Conservation (phyloP, 768 basidiomycete species). For the Leucocoprinus sp. region DNA sequence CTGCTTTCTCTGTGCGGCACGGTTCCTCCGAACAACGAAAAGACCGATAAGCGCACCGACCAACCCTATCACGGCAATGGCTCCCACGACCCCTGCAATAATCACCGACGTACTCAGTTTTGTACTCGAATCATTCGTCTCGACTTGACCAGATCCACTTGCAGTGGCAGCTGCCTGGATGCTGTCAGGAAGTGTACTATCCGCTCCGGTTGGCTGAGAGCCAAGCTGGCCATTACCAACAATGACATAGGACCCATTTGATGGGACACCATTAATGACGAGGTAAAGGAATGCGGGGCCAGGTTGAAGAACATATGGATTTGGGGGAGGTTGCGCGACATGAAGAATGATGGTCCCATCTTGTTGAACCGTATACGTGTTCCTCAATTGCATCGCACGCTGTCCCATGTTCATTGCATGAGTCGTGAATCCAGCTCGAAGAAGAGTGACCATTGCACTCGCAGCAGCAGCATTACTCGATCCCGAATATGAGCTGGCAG, state of each 20-base stretch:
- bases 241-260: constrained; percentile 67
- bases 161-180: constrained; percentile 33
- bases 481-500: constrained; percentile 58
- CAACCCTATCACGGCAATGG: constrained; percentile 12
- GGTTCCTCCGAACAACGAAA: constrained; percentile 11
- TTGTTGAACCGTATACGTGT: constrained; percentile 72
- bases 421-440: constrained; percentile 81
- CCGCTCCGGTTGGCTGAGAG: constrained; percentile 46
- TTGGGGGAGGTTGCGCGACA: constrained; percentile 76
- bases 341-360: constrained; percentile 81
- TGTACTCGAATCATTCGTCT: background rate
- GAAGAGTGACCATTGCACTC: constrained; percentile 66
- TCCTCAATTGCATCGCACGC: constrained; percentile 73
- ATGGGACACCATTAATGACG: constrained; percentile 77
- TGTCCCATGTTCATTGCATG: constrained; percentile 90
- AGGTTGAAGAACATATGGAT: constrained; percentile 80
- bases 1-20: constrained; percentile 4
- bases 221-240: constrained; percentile 75
- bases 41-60: constrained; percentile 12
- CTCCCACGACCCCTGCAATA: constrained; percentile 11
- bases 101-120: constrained; percentile 1
- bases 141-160: constrained; percentile 21
- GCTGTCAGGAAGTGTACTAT: constrained; percentile 42
- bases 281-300: constrained; percentile 82
- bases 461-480: constrained; percentile 62